Evolutionary conservation across 1,139 yeast genomes (phyloP), one percentile per base, ranked within the genome.

Genomic region (Wickerhamomyces sp.): DNA sequence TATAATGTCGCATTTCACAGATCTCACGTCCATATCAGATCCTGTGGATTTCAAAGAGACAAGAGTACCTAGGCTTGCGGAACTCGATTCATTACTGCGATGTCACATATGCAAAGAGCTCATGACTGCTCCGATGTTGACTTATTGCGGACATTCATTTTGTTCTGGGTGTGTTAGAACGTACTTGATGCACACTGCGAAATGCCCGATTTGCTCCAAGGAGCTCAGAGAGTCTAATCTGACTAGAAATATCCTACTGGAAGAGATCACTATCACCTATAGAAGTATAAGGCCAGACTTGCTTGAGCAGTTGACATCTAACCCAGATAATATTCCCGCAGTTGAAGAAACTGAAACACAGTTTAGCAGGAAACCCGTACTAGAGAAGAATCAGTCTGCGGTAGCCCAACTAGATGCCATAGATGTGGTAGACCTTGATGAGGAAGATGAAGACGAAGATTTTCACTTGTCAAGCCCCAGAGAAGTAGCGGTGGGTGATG

Each of bases 101-200:
- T 91, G 98, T 52, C 88, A 82, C 49, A 83, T 91, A n/a, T 91
- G 98, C 57, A 87, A 89, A 53, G 96, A 88, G 41, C 76, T 82
- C 45, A 66, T 85, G 41, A 69, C 63, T 30, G 89, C 93, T 0
- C 97, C 98, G 2, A 88, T 87, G 36, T 64, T 84, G 29, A 85
- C 96, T 1, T 71, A 81, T 6, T 89, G 97, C 61, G 82, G 85
- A 31, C 97, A 91, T 55, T 81, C 93, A 0, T 91, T 88, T 55
- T 91, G 98, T 57, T 87, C 96, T 1, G 70, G 81, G 16, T 91
- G 98, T 56, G 85, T 91, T 24, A 69, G 96, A 41, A 75, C 83
- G 44, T 77, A 81, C 42, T 60, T 89, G 31, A 64, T 77, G 17
- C 62, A 61, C 28, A 75, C 74, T 24, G 70, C 72, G 26, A 63